A percentile compares a stretch with the other conserved stretches of the same genome.
Evolutionary conservation across 352 stramenopile genomes (phyloP).

Genomic region (Chrysophaeum taylorii): DNA sequence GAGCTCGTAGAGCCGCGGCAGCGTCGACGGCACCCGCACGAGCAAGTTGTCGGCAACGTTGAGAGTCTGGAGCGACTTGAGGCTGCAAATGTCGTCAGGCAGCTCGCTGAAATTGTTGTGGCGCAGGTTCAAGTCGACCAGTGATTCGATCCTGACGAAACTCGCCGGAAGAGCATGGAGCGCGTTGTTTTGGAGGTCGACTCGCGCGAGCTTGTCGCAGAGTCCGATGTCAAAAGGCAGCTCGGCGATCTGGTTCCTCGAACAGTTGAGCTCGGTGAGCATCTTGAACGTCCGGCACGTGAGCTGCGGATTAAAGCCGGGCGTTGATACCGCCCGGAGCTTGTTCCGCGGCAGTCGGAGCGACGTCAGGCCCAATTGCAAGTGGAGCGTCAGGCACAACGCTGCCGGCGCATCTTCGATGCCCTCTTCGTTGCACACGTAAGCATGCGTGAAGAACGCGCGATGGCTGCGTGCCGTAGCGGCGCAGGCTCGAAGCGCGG

Average conservation of each 20-base stretch:
- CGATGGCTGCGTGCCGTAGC: background rate
- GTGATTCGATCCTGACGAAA: background rate
- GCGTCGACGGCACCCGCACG: slow-evolving; percentile 13
- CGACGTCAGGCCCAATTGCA: slow-evolving; percentile 15
- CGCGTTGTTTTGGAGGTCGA: slow-evolving; percentile 23
- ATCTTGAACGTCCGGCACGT: slow-evolving; percentile 15
- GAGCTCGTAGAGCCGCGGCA: slow-evolving; percentile 14
- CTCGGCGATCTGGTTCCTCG: slow-evolving; percentile 19
- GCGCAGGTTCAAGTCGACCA: slow-evolving; percentile 18
- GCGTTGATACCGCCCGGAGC: background rate
- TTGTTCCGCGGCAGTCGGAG: slow-evolving; percentile 24
- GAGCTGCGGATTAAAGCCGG: slow-evolving; percentile 7
- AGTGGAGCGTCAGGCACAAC: slow-evolving; percentile 18
- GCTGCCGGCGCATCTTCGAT: slow-evolving; percentile 10
- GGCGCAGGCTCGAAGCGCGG: background rate
- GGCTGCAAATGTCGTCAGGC: slow-evolving; percentile 8
- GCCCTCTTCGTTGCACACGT: background rate
- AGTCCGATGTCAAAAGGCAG: slow-evolving; percentile 23
- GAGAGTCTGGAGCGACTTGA: slow-evolving; percentile 3
- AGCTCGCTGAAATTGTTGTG: slow-evolving; percentile 20
- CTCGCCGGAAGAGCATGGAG: slow-evolving; percentile 7
- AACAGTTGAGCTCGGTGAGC: slow-evolving; percentile 19
- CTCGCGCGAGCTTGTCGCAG: slow-evolving; percentile 16
- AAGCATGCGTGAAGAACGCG: background rate
- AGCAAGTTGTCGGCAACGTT: slow-evolving; percentile 19